phyloP scores from a whole-genome alignment of 495 filamentous ascomycete species.

The Astrothelium macrocarpum region DNA sequence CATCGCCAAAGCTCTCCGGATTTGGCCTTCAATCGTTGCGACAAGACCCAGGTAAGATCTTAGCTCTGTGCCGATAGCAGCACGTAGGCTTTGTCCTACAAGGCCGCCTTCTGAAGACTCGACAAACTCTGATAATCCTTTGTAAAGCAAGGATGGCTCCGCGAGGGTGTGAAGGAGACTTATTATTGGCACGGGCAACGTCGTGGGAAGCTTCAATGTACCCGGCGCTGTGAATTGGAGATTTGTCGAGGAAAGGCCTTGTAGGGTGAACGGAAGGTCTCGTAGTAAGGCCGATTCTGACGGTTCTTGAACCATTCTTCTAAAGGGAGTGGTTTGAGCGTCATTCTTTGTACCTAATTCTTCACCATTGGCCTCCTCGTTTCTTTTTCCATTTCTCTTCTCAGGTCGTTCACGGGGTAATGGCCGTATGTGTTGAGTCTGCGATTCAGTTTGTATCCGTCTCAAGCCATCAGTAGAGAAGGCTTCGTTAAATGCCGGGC shows the following conservation, averaged over 20 bases:
- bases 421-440: neutral
- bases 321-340: conserved; percentile 8
- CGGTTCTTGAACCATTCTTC: conserved; percentile 14
- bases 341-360: conserved; percentile 23
- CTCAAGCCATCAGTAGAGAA: conserved; percentile 46
- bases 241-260: conserved; percentile 80
- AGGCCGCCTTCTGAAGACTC: conserved; percentile 61
- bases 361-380: conserved; percentile 56
- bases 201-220: conserved; percentile 61
- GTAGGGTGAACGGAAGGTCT: conserved; percentile 87
- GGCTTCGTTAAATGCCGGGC: conserved; percentile 40
- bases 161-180: conserved; percentile 83
- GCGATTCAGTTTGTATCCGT: conserved; percentile 26
- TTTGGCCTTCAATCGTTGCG: conserved; percentile 88
- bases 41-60: conserved; percentile 88
- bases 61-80: conserved; percentile 75
- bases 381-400: conserved; percentile 57
- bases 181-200: conserved; percentile 72
- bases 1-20: conserved; percentile 64
- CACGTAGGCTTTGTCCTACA: conserved; percentile 87
- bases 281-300: conserved; percentile 69
- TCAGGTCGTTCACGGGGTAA: conserved; percentile 30
- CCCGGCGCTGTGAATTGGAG: conserved; percentile 61
- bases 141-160: conserved; percentile 86
- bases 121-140: conserved; percentile 67